A percentile compares a stretch with the other conserved stretches of the same genome.
phyloP scores from a whole-genome alignment of 108 stramenopile genomes.

The Cyclotella choctawhatcheeana region DNA sequence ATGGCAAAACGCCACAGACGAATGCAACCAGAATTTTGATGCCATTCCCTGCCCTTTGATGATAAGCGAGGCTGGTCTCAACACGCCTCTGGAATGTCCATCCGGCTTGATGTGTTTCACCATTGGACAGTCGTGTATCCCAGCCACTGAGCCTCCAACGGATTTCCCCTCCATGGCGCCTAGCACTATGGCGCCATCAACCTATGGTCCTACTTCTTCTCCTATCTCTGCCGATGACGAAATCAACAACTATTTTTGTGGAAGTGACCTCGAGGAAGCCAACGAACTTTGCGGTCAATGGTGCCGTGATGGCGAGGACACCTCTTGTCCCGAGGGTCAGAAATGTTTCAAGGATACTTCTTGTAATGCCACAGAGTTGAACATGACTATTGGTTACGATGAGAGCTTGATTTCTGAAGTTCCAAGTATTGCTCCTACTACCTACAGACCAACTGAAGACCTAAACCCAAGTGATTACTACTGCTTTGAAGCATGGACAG shows the following conservation, averaged over 20 bases:
- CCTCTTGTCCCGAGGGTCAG: constrained; percentile 32
- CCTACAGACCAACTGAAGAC: constrained; percentile 27
- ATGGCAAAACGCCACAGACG: constrained; percentile 25
- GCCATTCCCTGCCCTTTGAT: constrained; percentile 27
- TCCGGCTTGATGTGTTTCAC: constrained; percentile 16
- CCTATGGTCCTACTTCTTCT: constrained; percentile 13
- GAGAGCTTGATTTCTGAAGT: background rate
- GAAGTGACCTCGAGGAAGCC: constrained; percentile 22
- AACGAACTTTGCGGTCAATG: constrained; percentile 26
- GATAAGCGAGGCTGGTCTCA: background rate
- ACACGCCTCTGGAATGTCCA: constrained; percentile 19
- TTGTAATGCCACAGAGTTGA: constrained; percentile 42
- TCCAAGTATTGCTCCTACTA: constrained; percentile 27
- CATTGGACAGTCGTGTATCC: constrained; percentile 11
- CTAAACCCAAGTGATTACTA: constrained; percentile 29
- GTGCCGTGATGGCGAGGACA: constrained; percentile 30
- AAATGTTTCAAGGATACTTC: constrained; percentile 18
- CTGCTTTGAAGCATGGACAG: constrained; percentile 17
- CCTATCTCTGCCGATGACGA: constrained; percentile 26
- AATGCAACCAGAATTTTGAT: constrained; percentile 31
- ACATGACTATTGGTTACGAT: constrained; percentile 30
- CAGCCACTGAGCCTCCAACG: constrained; percentile 20
- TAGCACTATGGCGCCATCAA: constrained; percentile 20
- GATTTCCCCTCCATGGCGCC: constrained; percentile 13
- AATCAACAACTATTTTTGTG: constrained; percentile 37